These are phyloP conservation scores for Sanghuangporus weigelae DNA, from an alignment of 1,284 basidiomycete genomes.

Conservation along the genomic window DNA sequence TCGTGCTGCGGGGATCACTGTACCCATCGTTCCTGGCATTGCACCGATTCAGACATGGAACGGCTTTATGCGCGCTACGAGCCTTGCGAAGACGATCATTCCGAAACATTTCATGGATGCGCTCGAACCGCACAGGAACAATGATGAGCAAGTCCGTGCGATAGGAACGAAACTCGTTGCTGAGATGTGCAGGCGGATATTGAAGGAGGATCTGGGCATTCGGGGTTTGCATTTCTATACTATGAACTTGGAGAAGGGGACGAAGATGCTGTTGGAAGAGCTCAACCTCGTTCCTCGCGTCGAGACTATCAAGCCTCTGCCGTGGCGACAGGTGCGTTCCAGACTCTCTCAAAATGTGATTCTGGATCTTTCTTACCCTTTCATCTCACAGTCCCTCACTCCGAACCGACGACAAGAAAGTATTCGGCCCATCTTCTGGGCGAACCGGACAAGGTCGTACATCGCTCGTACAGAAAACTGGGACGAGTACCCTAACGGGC, in stretches of 20 bases:
- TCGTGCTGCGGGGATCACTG: slow-evolving; percentile 81
- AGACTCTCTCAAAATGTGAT: background rate
- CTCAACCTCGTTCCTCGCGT: slow-evolving; percentile 80
- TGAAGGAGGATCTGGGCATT: slow-evolving; percentile 76
- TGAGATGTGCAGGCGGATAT: slow-evolving; percentile 81
- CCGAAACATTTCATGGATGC: slow-evolving; percentile 78
- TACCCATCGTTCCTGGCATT: slow-evolving; percentile 94
- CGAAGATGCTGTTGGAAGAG: slow-evolving; percentile 88
- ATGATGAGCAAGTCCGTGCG: slow-evolving; percentile 87
- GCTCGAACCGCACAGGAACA: slow-evolving; percentile 86
- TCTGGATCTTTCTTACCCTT: slow-evolving; percentile 18
- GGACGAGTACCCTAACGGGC: slow-evolving; percentile 99
- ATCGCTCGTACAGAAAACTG: slow-evolving; percentile 91
- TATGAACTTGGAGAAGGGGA: slow-evolving; percentile 96
- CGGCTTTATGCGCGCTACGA: slow-evolving; percentile 90
- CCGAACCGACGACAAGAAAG: slow-evolving; percentile 83
- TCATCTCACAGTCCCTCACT: slow-evolving; percentile 64
- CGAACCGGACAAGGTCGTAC: slow-evolving; percentile 89
- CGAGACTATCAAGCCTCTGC: slow-evolving; percentile 84
- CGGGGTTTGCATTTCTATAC: slow-evolving; percentile 95
- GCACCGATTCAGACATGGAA: slow-evolving; percentile 99
- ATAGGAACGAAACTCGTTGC: slow-evolving; percentile 86
- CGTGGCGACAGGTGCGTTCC: slow-evolving; percentile 78
- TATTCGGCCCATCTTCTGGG: slow-evolving; percentile 95
- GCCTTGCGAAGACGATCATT: slow-evolving; percentile 80